phyloP scores from a whole-genome alignment of 2,329 filamentous ascomycete genomes.

The Knoxdaviesia proteae region DNA sequence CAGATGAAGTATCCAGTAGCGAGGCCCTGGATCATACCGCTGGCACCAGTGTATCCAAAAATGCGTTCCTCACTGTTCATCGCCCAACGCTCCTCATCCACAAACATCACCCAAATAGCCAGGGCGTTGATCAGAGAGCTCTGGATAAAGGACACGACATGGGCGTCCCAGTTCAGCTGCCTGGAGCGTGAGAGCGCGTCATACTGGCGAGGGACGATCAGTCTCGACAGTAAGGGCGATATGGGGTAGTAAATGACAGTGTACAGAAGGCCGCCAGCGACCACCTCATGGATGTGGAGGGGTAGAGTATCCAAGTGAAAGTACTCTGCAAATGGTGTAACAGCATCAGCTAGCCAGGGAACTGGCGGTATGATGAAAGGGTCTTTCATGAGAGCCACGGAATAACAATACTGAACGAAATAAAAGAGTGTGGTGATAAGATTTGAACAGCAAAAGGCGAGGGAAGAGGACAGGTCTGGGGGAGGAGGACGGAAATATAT shows the following conservation, averaged over 20 bases:
- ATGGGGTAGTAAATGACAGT: conserved; percentile 43
- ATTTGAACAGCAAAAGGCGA: too few species aligned
- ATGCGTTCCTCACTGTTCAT: conserved; percentile 50
- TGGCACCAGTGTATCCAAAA: conserved; percentile 56
- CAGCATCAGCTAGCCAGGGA: conserved; percentile 32
- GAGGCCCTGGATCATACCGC: conserved; percentile 54
- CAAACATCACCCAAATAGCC: conserved; percentile 52
- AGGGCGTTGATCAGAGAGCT: conserved; percentile 49
- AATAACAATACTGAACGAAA: too few species aligned
- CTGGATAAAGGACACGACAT: conserved; percentile 69
- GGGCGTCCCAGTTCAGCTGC: conserved; percentile 63
- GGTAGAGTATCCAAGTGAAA: conserved; percentile 45
- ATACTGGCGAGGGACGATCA: conserved; percentile 44
- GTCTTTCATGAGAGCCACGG: conserved; percentile 38
- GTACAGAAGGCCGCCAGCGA: conserved; percentile 47
- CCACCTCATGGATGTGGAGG: conserved; percentile 57
- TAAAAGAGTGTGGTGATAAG: too few species aligned
- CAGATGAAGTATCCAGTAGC: conserved; percentile 70
- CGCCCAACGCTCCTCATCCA: conserved; percentile 42
- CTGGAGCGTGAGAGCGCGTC: conserved; percentile 39
- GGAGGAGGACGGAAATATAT: too few species aligned
- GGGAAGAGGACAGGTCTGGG: too few species aligned
- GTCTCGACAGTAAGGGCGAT: conserved; percentile 43
- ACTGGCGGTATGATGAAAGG: conserved; percentile 45
- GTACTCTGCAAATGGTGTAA: conserved; percentile 43